A percentile compares a stretch with the other conserved stretches of the same genome.
Conservation (phyloP, 768 basidiomycete genomes). For the Lentinula sp. region DNA sequence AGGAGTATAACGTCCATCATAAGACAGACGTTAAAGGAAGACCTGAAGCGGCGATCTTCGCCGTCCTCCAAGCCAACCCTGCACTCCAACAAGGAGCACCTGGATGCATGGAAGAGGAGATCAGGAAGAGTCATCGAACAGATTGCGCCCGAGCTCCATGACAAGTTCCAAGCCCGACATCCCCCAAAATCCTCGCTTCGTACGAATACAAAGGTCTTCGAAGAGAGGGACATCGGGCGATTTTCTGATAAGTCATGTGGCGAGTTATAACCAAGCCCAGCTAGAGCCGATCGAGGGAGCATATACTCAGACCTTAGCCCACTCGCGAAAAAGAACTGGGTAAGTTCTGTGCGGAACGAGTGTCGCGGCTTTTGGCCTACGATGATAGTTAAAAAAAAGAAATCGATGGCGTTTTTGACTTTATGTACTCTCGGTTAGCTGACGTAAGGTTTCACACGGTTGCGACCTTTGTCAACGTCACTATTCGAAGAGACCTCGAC, state of each 20-base stretch:
- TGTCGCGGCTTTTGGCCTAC: slow-evolving; percentile 62
- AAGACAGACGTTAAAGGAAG: not conserved
- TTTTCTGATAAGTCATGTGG: slow-evolving; percentile 69
- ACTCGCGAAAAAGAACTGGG: slow-evolving; percentile 45
- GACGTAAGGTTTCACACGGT: not conserved
- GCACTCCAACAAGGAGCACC: not conserved
- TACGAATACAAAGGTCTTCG: slow-evolving; percentile 36
- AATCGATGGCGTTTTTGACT: not conserved
- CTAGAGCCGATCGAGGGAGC: slow-evolving; percentile 61
- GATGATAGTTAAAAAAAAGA: slow-evolving; percentile 4
- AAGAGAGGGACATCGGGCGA: slow-evolving; percentile 23
- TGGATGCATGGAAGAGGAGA: not conserved
- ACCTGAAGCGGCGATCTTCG: not conserved
- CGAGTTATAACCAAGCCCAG: slow-evolving; percentile 51
- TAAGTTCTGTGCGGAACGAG: slow-evolving; percentile 51
- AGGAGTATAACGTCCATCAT: not conserved
- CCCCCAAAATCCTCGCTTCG: slow-evolving; percentile 23
- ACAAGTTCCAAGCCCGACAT: slow-evolving; percentile 46
- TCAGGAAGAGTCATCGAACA: not conserved
- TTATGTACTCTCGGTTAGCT: not conserved
- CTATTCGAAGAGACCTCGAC: too few species aligned
- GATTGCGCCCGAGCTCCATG: slow-evolving; percentile 46
- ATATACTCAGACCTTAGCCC: slow-evolving; percentile 83
- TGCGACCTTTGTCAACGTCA: too few species aligned
- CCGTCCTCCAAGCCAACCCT: not conserved